A percentile compares a stretch with the other conserved stretches of the same genome.
Conservation (phyloP, 1,284 basidiomycete genomes). For the Somion occarium region DNA sequence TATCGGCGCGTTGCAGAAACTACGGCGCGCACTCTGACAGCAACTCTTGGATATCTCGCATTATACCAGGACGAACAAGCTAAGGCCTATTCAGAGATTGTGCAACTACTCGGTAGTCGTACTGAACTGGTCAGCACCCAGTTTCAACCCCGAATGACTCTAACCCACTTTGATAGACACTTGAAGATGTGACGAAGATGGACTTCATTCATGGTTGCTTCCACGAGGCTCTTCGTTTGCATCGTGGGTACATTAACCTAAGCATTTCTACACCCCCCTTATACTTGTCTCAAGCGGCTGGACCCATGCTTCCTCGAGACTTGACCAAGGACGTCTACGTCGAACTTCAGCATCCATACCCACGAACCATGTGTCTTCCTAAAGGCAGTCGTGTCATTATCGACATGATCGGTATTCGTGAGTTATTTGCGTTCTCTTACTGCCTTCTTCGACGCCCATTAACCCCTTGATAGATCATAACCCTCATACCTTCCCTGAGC, state of each 20-base stretch:
- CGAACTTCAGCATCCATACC: conserved; percentile 18
- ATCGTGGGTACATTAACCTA: conserved; percentile 33
- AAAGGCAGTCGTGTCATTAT: conserved; percentile 32
- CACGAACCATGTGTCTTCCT: conserved; percentile 13
- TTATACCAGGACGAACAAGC: conserved; percentile 36
- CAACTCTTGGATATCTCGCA: conserved; percentile 31
- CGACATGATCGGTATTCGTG: conserved; percentile 49
- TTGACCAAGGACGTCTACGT: conserved; percentile 26
- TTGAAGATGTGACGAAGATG: conserved; percentile 40
- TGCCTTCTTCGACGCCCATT: not conserved
- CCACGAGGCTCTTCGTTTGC: conserved; percentile 16
- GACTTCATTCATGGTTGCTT: conserved; percentile 20
- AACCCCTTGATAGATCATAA: conserved; percentile 26
- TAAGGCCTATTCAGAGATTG: conserved; percentile 29
- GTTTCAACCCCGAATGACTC: too few species aligned
- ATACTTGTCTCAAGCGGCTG: too few species aligned
- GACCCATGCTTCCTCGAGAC: too few species aligned
- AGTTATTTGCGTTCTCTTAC: conserved; percentile 22
- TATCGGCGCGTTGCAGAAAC: conserved; percentile 31
- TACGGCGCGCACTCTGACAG: conserved; percentile 32
- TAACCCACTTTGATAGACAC: conserved; percentile 24
- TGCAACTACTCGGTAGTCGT: conserved; percentile 4
- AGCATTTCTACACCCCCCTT: not conserved
- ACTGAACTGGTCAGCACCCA: conserved; percentile 2
- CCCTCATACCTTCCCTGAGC: conserved; percentile 34